Conservation (phyloP, 768 basidiomycete genomes). For the Mycena sanguinolenta region DNA sequence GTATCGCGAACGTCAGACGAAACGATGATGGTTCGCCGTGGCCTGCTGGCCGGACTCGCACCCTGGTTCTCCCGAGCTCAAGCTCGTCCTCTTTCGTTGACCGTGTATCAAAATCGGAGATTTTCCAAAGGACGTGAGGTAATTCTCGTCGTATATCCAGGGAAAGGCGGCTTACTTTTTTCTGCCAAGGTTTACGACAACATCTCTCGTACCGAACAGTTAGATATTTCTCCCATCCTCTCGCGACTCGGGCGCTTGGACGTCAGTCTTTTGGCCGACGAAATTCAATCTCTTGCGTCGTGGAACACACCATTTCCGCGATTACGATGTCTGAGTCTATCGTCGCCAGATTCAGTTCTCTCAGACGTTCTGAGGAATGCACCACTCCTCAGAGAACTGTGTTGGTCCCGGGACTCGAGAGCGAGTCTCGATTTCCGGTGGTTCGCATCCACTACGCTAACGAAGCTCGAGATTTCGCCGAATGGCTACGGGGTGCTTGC, state of each 20-base stretch:
- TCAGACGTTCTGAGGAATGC: neutral
- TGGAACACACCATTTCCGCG: neutral
- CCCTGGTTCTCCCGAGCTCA: neutral
- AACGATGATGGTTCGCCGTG: neutral
- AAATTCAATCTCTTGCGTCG: neutral
- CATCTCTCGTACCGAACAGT: neutral
- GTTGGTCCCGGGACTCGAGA: neutral
- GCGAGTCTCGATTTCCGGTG: neutral
- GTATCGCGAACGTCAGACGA: neutral
- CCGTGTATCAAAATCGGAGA: no score
- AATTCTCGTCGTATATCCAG: neutral
- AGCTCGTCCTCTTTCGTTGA: neutral
- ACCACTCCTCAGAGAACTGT: neutral
- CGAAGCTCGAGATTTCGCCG: neutral
- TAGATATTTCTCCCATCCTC: neutral
- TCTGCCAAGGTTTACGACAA: neutral
- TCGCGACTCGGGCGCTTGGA: neutral
- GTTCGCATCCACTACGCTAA: neutral
- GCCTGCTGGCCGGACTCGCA: neutral
- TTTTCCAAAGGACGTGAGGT: neutral
- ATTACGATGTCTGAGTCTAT: neutral
- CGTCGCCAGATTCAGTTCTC: neutral
- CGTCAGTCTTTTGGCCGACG: neutral
- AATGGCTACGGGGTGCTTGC: neutral
- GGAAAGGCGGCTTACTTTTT: neutral